These are phyloP conservation scores for Yamadazyma aaseri DNA, from an alignment of 1,139 yeast genomes.

Conservation along the genomic window DNA sequence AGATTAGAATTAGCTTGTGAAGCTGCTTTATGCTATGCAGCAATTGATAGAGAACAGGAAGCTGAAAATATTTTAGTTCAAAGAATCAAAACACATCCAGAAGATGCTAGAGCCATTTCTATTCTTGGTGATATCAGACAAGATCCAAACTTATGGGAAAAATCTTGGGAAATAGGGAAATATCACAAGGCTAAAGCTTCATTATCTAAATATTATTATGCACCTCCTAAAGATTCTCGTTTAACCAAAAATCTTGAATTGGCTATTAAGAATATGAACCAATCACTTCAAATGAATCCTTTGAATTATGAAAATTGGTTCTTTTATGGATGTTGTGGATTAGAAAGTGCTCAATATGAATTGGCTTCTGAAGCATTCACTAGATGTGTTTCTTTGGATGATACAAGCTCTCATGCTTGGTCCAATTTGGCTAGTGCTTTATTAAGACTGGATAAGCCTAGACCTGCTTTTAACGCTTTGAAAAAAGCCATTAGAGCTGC, in stretches of 20 bases:
- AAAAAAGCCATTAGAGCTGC: conserved; percentile 72
- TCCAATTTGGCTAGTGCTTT: conserved; percentile 88
- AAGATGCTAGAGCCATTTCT: conserved; percentile 81
- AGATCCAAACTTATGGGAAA: conserved; percentile 76
- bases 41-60: conserved; percentile 69
- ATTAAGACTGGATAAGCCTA: conserved; percentile 58
- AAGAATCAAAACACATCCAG: conserved; percentile 57
- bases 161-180: conserved; percentile 83
- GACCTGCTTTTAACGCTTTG: conserved; percentile 81
- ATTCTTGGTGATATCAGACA: conserved; percentile 83
- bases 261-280: conserved; percentile 70
- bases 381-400: conserved; percentile 86
- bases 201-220: conserved; percentile 68
- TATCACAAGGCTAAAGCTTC: conserved; percentile 87
- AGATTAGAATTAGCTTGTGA: conserved; percentile 76
- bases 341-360: conserved; percentile 70
- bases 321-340: conserved; percentile 86
- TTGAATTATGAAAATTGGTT: conserved; percentile 84
- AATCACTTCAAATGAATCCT: conserved; percentile 75
- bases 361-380: conserved; percentile 92
- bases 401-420: conserved; percentile 83
- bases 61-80: conserved; percentile 61
- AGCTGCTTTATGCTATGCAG: conserved; percentile 88
- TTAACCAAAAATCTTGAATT: conserved; percentile 48
- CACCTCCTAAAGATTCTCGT: conserved; percentile 60